Evolutionary conservation across 164 flowering plant species (phyloP), one percentile per base, ranked within the genome.

Genomic region (Cinnamomum micranthum): DNA sequence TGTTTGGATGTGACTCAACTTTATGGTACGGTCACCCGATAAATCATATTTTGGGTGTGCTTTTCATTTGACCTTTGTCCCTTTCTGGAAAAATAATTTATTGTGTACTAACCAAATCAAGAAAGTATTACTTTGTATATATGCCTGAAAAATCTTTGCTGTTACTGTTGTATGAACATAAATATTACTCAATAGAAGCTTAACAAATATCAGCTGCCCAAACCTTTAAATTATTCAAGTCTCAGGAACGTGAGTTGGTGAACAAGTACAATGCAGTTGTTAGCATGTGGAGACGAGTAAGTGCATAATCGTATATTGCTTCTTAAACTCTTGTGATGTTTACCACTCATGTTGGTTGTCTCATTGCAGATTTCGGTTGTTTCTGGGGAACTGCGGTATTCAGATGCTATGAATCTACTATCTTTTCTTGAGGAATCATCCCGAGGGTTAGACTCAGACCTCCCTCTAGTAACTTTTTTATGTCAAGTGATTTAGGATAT

Each of bases 281-380:
- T 79, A 83, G 98, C 79, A 81, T 91, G 68, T 96, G 98, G 97
- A 93, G 86, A 90, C 88, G 97, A 85, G 99, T 95, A 75, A 93
- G 99, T 74, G 22, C n/a, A 65, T 41, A 41, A 24, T 20, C 69
- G 17, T 51, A 27, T 51, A 1, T 51, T 72, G n/a, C 23, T 2
- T 47, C 64, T 72, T 62, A 72, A 13, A 2, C 4, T 51, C 1
- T 28, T 7, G 58, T 52, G 24, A 28, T 52, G 51, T n/a, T 50
- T 27, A 6, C 19, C 51, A 50, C 20, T n/a, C 25, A 74, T 19
- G 10, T 72, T 78, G 17, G 50, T 74, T 31, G 47, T 76, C 65
- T 68, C 35, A 69, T 75, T 83, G 69, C 91, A 96, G 99, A 88
- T 94, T 71, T 85, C 97, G 77, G 87, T 89, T 70, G 76, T 88